Evolutionary conservation across 495 filamentous ascomycete genomes (phyloP), one percentile per base, ranked within the genome.

Genomic region (Penicillium paradoxum): DNA sequence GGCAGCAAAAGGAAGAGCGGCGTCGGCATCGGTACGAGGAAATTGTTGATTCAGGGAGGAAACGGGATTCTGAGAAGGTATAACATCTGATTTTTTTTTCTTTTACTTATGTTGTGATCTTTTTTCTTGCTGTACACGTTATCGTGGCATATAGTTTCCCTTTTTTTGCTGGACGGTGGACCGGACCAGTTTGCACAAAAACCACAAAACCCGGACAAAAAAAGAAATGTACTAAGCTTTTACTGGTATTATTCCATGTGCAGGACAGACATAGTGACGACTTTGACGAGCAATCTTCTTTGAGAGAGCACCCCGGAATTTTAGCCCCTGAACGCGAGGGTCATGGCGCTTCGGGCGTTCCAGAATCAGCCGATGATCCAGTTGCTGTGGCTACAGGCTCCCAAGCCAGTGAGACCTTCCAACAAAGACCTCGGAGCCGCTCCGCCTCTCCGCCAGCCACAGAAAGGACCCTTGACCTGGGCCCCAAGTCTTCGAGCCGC

Each of bases 241-340:
- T 59, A 57, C 57, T 64, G 52, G 62, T 63, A 52, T 57, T 67
- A 63, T 49, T 65, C 60, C 61, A 60, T 59, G 66, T 70, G 63
- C 64, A 77, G 73, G 72, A 69, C 60, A 66, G 55, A 59, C 60
- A 64, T 63, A 63, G 64, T 45, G 59, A 72, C 54, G 59, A 71
- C 48, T 46, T 59, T 54, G 58, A 73, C 47, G 51, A 64, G 27
- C 51, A 61, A 64, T 69, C 71, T 76, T 78, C 77, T 75, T 76
- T 80, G 78, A 73, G 59, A 54, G 66, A 70, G 56, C 59, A 73
- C 74, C 73, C 71, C 63, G 74, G 75, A 72, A 69, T 75, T 68
- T 75, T 70, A 67, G 49, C 51, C 53, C 48, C 57, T 64, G 61
- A 64, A 54, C 57, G 57, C 30, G 63, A 56, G 59, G 60, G 68